These are phyloP conservation scores for Nothophytophthora sp. DNA, from an alignment of 352 stramenopile genomes.

Conservation along the genomic window DNA sequence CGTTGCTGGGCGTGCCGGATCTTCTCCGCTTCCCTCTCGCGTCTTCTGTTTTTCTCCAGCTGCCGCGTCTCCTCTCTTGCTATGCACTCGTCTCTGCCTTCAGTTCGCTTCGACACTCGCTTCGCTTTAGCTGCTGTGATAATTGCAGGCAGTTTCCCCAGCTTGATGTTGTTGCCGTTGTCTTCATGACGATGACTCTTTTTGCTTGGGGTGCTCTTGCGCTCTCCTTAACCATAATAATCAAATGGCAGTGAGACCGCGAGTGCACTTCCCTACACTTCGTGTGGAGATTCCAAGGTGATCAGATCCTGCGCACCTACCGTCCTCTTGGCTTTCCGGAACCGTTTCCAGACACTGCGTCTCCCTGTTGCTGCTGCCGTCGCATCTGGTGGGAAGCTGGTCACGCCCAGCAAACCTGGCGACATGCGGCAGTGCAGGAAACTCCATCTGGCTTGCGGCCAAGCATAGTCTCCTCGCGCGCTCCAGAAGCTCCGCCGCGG, in stretches of 20 bases:
- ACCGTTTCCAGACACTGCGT: background rate
- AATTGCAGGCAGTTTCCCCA: no score
- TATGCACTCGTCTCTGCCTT: conserved; percentile 7
- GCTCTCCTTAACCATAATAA: background rate
- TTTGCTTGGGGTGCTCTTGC: background rate
- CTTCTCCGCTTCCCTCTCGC: conserved; percentile 32
- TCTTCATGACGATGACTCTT: no score
- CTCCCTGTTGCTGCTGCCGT: background rate
- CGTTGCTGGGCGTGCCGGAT: conserved; percentile 65
- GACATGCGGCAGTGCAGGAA: background rate
- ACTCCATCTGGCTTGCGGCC: conserved; percentile 21
- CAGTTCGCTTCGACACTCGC: background rate
- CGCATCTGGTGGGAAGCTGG: background rate
- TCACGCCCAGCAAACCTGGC: background rate
- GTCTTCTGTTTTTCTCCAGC: conserved; percentile 29
- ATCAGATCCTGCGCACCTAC: no score
- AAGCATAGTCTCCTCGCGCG: conserved; percentile 42
- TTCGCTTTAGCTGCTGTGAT: no score
- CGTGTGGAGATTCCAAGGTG: no score
- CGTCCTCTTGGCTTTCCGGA: background rate
- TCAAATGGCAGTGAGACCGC: no score
- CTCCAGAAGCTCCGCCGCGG: conserved; percentile 37
- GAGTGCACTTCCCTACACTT: no score
- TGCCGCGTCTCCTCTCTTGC: background rate
- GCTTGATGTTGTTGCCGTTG: no score